Percentiles rank a stretch among this genome's conserved stretches.
These are phyloP conservation scores for Diaporthe ampelina DNA, from an alignment of 2,329 filamentous ascomycete species.

Conservation along the genomic window DNA sequence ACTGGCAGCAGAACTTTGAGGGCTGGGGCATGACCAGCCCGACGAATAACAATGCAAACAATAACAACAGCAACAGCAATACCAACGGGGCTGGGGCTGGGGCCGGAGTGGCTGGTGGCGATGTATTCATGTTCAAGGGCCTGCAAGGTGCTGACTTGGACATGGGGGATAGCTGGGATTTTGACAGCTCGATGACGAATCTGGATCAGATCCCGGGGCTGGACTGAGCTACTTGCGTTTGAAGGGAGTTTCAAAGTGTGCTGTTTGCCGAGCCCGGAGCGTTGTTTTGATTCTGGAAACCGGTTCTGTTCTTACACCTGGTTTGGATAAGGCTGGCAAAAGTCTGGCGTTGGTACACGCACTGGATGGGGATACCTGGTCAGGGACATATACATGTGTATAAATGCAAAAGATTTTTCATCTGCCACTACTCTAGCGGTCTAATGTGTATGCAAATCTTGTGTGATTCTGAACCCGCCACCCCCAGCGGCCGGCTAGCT, in stretches of 20 bases:
- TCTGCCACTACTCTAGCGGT: not conserved
- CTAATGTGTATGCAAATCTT: not conserved
- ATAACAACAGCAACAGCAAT: constrained; percentile 1
- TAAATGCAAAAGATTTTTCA: not conserved
- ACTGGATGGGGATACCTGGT: constrained; percentile 19
- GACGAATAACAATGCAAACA: not conserved
- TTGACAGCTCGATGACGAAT: constrained; percentile 45
- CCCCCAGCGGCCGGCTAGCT: not conserved
- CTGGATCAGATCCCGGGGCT: constrained; percentile 48
- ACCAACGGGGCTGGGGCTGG: constrained; percentile 30
- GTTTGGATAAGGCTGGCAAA: constrained; percentile 4
- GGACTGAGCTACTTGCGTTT: constrained; percentile 43
- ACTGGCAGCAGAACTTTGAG: constrained; percentile 71
- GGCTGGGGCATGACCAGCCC: constrained; percentile 60
- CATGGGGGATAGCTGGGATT: constrained; percentile 46
- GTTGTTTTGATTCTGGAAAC: not conserved
- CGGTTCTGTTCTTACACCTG: constrained; percentile 1
- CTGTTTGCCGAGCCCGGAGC: not conserved
- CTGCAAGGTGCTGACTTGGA: constrained; percentile 41
- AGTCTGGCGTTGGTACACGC: constrained; percentile 19
- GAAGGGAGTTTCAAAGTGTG: not conserved
- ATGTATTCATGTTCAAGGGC: constrained; percentile 49
- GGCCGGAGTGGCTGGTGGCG: constrained; percentile 36
- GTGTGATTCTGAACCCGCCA: not conserved
- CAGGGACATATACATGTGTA: not conserved